phyloP scores from a whole-genome alignment of 495 filamentous ascomycete species.

The Hypoxylon fuscum region DNA sequence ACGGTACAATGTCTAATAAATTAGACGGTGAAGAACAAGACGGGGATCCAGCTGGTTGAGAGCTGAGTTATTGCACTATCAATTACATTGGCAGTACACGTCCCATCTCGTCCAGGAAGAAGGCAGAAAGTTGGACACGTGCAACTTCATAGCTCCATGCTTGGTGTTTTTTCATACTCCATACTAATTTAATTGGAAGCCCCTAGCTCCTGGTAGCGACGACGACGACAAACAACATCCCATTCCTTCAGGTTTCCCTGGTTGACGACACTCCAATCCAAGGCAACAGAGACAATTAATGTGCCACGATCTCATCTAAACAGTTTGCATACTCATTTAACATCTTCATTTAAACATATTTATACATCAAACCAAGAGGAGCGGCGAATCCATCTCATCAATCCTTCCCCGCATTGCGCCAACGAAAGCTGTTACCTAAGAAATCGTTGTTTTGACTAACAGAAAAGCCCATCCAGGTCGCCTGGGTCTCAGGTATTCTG shows the following conservation, averaged over 20 bases:
- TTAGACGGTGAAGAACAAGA: constrained; percentile 34
- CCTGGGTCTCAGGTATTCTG: constrained; percentile 9
- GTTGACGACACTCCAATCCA: constrained; percentile 20
- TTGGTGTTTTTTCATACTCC: constrained; percentile 36
- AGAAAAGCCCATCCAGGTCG: constrained; percentile 48
- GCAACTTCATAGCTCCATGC: constrained; percentile 26
- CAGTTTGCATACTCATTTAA: background rate
- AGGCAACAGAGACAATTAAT: constrained; percentile 5
- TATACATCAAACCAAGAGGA: constrained; percentile 10
- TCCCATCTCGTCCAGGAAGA: constrained; percentile 9
- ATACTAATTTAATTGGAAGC: constrained; percentile 27
- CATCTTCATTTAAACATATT: constrained; percentile 9
- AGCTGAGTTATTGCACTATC: constrained; percentile 24
- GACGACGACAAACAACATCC: constrained; percentile 17
- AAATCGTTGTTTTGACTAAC: constrained; percentile 58
- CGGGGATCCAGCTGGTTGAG: background rate
- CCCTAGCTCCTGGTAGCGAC: constrained; percentile 15
- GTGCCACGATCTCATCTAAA: constrained; percentile 7
- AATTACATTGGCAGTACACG: constrained; percentile 30
- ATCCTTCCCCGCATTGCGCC: constrained; percentile 56
- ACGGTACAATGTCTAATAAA: constrained; percentile 30
- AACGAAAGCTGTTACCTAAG: constrained; percentile 59
- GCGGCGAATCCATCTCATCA: constrained; percentile 41
- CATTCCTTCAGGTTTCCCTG: constrained; percentile 13
- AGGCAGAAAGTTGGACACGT: constrained; percentile 22